Conservation (phyloP, 2,329 filamentous ascomycete genomes). For the Cordyceps pruinosa region DNA sequence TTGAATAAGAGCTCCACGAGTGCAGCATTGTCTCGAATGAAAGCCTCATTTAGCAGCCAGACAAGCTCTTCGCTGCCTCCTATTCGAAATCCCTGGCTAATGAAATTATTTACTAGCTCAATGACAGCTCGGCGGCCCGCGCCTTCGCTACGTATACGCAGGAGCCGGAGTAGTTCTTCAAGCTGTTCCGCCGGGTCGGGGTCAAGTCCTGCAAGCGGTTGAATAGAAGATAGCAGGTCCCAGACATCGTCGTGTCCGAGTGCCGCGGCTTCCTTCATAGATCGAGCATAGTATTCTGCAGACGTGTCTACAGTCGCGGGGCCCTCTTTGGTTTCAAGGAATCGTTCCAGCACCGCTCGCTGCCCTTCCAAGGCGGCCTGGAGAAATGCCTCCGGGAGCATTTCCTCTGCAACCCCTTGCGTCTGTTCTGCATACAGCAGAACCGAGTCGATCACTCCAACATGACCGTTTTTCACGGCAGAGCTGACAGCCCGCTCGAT, state of each 20-base stretch:
- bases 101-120: background rate
- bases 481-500: accelerated
- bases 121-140: background rate
- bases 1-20: background rate
- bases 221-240: background rate
- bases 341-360: background rate
- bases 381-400: background rate
- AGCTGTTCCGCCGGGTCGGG: background rate
- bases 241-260: background rate
- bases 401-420: too few relatives aligned
- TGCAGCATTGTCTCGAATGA: background rate
- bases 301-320: background rate
- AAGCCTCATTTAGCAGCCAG: background rate
- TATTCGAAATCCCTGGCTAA: background rate
- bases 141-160: accelerated
- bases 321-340: background rate
- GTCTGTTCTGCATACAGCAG: background rate
- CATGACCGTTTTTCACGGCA: background rate
- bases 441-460: background rate
- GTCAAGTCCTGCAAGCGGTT: background rate
- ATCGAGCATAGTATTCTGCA: background rate
- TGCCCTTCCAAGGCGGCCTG: background rate
- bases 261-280: background rate
- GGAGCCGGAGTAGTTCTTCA: background rate
- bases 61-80: background rate